These are phyloP conservation scores for Agrocybe praecox DNA, from an alignment of 768 basidiomycete genomes.

Conservation along the genomic window DNA sequence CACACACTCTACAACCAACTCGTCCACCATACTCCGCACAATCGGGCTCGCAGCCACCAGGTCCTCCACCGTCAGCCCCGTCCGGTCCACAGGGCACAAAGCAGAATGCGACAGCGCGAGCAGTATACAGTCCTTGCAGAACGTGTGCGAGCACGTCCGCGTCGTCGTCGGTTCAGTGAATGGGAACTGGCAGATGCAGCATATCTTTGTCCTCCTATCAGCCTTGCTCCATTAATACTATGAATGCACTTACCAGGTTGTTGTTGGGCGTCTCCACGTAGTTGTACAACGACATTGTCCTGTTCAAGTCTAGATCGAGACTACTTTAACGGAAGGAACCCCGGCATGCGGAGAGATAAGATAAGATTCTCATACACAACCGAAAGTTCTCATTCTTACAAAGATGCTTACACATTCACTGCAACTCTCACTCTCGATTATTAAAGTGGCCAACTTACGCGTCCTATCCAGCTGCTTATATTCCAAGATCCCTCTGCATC, in stretches of 20 bases:
- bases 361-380: background rate
- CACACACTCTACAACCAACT: constrained; percentile 75
- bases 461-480: background rate
- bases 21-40: constrained; percentile 83
- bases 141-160: constrained; percentile 79
- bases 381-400: background rate
- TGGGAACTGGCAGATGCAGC: constrained; percentile 77
- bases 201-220: constrained; percentile 47
- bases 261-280: constrained; percentile 66
- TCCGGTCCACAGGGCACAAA: constrained; percentile 87
- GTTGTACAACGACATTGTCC: constrained; percentile 45
- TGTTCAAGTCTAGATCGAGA: background rate
- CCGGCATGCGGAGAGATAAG: background rate
- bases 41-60: constrained; percentile 73
- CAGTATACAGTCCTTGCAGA: constrained; percentile 82
- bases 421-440: too few species aligned
- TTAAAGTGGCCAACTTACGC: too few species aligned
- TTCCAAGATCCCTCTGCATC: background rate
- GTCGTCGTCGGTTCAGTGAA: constrained; percentile 80
- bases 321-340: background rate
- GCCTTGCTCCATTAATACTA: background rate
- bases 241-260: constrained; percentile 58
- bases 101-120: constrained; percentile 66
- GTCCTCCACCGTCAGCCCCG: constrained; percentile 58
- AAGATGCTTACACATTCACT: background rate